These are phyloP conservation scores for Nymphaea thermarum DNA, from an alignment of 164 flowering plant species.

Conservation along the genomic window DNA sequence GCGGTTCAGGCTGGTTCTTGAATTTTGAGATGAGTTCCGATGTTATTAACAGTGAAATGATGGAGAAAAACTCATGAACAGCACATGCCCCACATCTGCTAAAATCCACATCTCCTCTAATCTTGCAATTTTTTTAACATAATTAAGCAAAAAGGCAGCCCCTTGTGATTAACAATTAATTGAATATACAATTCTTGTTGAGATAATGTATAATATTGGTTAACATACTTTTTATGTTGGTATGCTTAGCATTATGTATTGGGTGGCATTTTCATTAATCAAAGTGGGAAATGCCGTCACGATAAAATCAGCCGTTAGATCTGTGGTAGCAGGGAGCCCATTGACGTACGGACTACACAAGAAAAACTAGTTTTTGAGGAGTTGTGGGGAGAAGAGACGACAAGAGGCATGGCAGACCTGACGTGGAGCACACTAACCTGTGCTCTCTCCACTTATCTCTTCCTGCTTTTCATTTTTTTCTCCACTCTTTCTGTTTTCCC, in stretches of 20 bases:
- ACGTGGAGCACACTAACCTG: not conserved
- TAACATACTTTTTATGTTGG: not conserved
- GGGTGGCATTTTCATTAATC: not conserved
- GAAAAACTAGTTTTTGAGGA: not conserved
- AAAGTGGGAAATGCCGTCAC: not conserved
- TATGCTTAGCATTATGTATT: not conserved
- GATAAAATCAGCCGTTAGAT: not conserved
- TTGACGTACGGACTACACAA: not conserved
- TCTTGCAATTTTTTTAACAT: not conserved
- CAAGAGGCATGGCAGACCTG: not conserved
- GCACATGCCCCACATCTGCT: not conserved
- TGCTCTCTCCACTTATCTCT: not conserved
- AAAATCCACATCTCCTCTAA: not conserved
- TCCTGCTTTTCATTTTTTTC: not conserved
- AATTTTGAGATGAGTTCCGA: too few relatives aligned
- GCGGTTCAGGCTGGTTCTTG: too few relatives aligned
- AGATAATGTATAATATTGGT: not conserved
- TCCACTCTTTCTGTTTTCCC: not conserved
- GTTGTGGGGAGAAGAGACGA: not conserved
- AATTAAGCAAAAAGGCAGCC: too few relatives aligned
- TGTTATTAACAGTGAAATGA: too few relatives aligned
- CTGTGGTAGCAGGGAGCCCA: not conserved
- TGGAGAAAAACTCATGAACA: too few relatives aligned
- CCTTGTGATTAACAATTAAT: not conserved
- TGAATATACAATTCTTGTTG: not conserved